Base-by-base conservation (phyloP, 306 rosid genomes). In the Inga leiocalycina region DNA sequence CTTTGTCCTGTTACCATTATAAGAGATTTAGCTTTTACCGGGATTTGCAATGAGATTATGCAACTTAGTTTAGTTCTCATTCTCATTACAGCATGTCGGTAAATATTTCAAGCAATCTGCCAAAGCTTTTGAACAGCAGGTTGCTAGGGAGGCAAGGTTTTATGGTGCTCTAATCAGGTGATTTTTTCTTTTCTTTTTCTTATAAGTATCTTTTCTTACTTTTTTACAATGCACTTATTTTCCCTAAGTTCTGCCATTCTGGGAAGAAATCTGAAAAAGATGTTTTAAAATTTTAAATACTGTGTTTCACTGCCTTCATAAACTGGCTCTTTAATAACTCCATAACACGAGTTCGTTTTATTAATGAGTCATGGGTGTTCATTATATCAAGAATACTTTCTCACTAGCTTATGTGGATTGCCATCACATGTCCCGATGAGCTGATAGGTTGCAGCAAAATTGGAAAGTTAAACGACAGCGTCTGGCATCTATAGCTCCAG, bases 401-500 rank as follows among this genome's bases (percentile, higher is more conserved):
- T 76, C 71, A 45, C 32, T 85, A 73, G 54, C 78, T 83, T 71
- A 59, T 69, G 68, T 41, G 49, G 13, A 51, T 27, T 43, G 70
- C 76, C 57, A 44, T 75, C 71, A 35, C 44, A 66, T 86, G 34
- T 85, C 71, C 85, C 91, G 91, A 87, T 84, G 77, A 88, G 56
- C 77, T 10, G 30, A 83, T 90, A 93, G 99, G 82, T 84, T 96
- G 89, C 99, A 96, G 97, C 98, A 96, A 89, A 96, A 93, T 77
- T 96, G 99, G 98, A 96, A 93, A 91, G 97, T 96, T 86, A 92
- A 96, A 87, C 89, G 95, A 80, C 99, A 88, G 82, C 98, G 97
- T 43, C 87, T 89, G 77, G 90, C 91, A 56, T 89, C 93, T 86
- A 86, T 93, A 77, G 88, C 87, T 83, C 92, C 98, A 52, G 98